These are phyloP conservation scores for Rhodotorula toruloides DNA, from an alignment of 768 basidiomycete species.

Conservation along the genomic window DNA sequence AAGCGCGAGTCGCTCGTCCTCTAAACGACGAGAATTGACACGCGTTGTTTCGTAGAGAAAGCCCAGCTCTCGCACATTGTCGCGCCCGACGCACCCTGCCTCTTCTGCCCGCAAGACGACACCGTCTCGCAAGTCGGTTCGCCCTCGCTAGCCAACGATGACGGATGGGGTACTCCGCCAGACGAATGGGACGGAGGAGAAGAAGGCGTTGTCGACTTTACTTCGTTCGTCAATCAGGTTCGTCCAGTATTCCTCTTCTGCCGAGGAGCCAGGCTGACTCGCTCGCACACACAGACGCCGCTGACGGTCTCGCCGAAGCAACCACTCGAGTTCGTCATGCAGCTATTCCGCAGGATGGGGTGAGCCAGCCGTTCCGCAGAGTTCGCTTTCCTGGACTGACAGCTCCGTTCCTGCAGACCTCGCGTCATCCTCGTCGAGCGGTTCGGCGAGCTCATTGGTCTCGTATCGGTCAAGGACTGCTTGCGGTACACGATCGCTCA, in stretches of 20 bases:
- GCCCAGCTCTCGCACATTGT: conserved; percentile 61
- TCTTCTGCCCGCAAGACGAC: conserved; percentile 62
- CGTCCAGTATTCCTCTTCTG: conserved; percentile 29
- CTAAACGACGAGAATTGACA: background rate
- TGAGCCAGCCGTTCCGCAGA: conserved; percentile 45
- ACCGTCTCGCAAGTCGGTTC: background rate
- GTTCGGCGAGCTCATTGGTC: conserved; percentile 70
- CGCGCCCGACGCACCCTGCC: conserved; percentile 62
- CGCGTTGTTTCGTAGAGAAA: conserved; percentile 56
- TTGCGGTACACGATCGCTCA: conserved; percentile 66
- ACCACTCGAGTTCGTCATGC: conserved; percentile 93
- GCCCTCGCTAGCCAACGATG: background rate
- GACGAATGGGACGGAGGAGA: conserved; percentile 31
- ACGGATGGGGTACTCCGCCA: background rate
- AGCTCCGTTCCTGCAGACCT: conserved; percentile 48
- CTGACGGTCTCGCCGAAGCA: conserved; percentile 86
- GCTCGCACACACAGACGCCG: conserved; percentile 64
- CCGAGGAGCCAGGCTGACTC: background rate
- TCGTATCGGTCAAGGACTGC: conserved; percentile 95
- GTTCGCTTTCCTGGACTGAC: background rate
- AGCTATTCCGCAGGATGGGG: conserved; percentile 97
- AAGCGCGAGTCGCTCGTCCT: conserved; percentile 16
- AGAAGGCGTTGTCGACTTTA: conserved; percentile 49
- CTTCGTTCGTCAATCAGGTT: conserved; percentile 95
- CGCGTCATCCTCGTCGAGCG: conserved; percentile 93